Conservation (phyloP, 2,329 filamentous ascomycete genomes). For the Botryotinia calthae region DNA sequence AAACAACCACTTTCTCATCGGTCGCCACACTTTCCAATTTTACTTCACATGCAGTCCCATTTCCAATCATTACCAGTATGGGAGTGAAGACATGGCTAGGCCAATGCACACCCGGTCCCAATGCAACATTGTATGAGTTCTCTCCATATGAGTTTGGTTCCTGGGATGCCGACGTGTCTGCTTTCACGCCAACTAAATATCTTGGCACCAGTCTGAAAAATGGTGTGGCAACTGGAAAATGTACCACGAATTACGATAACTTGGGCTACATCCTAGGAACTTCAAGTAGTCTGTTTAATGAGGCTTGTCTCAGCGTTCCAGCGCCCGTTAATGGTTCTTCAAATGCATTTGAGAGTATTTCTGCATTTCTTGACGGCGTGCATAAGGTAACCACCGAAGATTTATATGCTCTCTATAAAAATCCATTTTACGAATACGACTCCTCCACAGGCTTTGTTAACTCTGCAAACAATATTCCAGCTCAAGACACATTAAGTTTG, state of each 20-base stretch:
- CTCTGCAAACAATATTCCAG: slow-evolving; percentile 37
- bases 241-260: slow-evolving; percentile 49
- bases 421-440: slow-evolving; percentile 56
- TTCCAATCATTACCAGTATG: slow-evolving; percentile 46
- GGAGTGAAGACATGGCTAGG: slow-evolving; percentile 40
- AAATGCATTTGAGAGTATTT: slow-evolving; percentile 29
- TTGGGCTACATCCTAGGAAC: slow-evolving; percentile 48
- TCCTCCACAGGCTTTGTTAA: slow-evolving; percentile 29
- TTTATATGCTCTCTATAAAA: slow-evolving; percentile 52
- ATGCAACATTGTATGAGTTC: slow-evolving; percentile 64
- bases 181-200: slow-evolving; percentile 59
- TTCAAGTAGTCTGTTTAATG: slow-evolving; percentile 44
- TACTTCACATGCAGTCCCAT: slow-evolving; percentile 42
- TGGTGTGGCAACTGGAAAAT: slow-evolving; percentile 44
- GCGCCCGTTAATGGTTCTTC: slow-evolving; percentile 25
- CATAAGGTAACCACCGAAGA: slow-evolving; percentile 37
- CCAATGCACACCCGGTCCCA: slow-evolving; percentile 42
- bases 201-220: slow-evolving; percentile 57
- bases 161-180: slow-evolving; percentile 58
- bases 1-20: slow-evolving; percentile 30
- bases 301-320: slow-evolving; percentile 25
- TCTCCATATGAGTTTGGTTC: slow-evolving; percentile 64
- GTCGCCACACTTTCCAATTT: slow-evolving; percentile 42
- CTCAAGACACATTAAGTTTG: slow-evolving; percentile 40
- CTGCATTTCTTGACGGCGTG: slow-evolving; percentile 36